These are phyloP conservation scores for Thyridium curvatum DNA, from an alignment of 2,329 filamentous ascomycete genomes.

Conservation along the genomic window DNA sequence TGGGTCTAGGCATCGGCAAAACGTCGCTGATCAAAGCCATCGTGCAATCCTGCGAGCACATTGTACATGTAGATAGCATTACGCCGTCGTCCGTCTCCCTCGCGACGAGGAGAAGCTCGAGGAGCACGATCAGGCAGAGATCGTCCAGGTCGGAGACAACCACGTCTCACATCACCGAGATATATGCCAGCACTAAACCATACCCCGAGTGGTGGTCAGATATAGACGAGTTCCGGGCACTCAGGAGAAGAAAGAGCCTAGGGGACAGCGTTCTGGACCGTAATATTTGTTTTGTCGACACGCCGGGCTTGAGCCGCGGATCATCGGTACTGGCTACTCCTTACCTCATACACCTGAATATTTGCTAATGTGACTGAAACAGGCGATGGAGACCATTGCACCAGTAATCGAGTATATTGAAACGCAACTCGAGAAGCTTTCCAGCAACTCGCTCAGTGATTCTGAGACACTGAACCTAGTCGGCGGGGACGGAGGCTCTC, in stretches of 20 bases:
- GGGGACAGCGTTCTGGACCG: slow-evolving; percentile 77
- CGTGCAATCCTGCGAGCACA: slow-evolving; percentile 79
- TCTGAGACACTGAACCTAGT: slow-evolving; percentile 71
- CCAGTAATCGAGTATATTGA: slow-evolving; percentile 67
- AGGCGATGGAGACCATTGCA: slow-evolving; percentile 51
- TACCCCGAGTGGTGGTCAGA: slow-evolving; percentile 90
- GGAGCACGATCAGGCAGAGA: neutral
- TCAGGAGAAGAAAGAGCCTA: slow-evolving; percentile 60
- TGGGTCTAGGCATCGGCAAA: slow-evolving; percentile 67
- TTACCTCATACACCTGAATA: neutral
- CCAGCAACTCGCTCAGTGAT: slow-evolving; percentile 60
- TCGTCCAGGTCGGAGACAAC: slow-evolving; percentile 16
- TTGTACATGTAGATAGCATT: slow-evolving; percentile 82
- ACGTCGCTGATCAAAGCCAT: slow-evolving; percentile 85
- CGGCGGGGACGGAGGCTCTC: slow-evolving; percentile 73
- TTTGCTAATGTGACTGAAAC: slow-evolving; percentile 14
- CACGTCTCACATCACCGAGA: slow-evolving; percentile 50
- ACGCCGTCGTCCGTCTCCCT: slow-evolving; percentile 15
- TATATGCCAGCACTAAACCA: slow-evolving; percentile 74
- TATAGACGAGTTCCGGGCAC: slow-evolving; percentile 53
- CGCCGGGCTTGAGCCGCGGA: slow-evolving; percentile 54
- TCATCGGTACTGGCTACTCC: slow-evolving; percentile 41
- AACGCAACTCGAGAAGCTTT: slow-evolving; percentile 57
- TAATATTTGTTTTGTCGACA: slow-evolving; percentile 92
- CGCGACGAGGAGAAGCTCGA: neutral